Evolutionary conservation across 805 yeast genomes (phyloP), one percentile per base, ranked within the genome.

Genomic region (Candida endomychidarum): DNA sequence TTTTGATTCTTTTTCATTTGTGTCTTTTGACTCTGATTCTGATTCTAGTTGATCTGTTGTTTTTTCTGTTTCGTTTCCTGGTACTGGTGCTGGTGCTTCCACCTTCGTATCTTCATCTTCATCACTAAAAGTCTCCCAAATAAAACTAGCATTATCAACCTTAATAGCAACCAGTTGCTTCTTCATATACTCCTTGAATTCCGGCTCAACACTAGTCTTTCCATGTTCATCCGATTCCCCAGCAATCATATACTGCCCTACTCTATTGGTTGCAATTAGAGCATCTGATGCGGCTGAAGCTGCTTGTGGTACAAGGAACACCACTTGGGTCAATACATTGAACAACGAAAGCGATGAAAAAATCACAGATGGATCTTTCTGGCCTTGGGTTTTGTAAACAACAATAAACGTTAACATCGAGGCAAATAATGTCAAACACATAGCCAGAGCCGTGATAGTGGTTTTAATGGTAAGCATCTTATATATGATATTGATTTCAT

Each of bases 281-380:
- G 83, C 86, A 63, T 85, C 93, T 5, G 81, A 71, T 37, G 79
- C 78, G 1, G 86, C 72, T 34, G 82, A 78, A 28, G 84, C 63
- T 1, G 89, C 83, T 51, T 83, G 65, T 12, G 95, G 95, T 28
- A 85, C 61, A 70, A 83, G 70, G 38, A 83, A 68, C 51, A 83
- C 76, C 52, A 80, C 86, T 35, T 73, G 70, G 8, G 84, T 64
- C 48, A 85, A 69, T 7, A 77, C 72, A 50, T 75, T 77, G 63
- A 84, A 85, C 42, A 83, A 68, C 0, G 89, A 74, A 29, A 85
- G 64, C 5, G 93, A 83, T 0, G 91, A 69, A 55, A 85, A 85
- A 15, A 84, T 72, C 21, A 74, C 65, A 8, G 84, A 87, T 3
- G 89, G 81, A 41, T 67, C 68, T 17, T 65, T 53, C 4, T 50